Base-by-base conservation (phyloP, 768 basidiomycete genomes). In the Xerocomus brunneocitrinus region DNA sequence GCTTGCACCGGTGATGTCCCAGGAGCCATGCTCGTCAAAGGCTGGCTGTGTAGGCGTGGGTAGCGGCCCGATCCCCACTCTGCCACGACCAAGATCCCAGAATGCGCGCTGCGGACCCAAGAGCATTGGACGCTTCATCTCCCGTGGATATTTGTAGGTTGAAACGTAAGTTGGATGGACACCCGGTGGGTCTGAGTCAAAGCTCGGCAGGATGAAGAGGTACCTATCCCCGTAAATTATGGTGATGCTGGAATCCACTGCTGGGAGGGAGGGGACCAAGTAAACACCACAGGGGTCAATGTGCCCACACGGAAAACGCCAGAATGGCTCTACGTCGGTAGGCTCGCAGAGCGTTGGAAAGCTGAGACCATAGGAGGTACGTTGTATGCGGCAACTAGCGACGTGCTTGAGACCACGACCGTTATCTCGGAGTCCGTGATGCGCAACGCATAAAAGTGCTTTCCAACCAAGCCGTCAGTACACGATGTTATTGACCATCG, bases 71-170 rank as follows among this genome's bases (percentile, higher is more conserved):
- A 54, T 54, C 1, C 49, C 53, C 22, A 58, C 34, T 16, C 50
- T 36, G 8, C 52, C 53, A 25, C 28, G 49, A 14, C 57, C 57
- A 25, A 50, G 52, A 25, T 58, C 57, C 57, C 57, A 58, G 31
- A 58, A 58, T 31, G 57, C 57, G 42, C 57, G 53, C 13, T 58
- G 53, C n/a, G 57, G 53, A 24, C 53, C 53, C 10, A 54, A 35
- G 4, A 54, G 47, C 53, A 51, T 35, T 12, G 47, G 53, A 8
- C 41, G 35, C 25, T 52, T 51, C 36, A 54, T 46, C 25, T 42
- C 34, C 12, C 46, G 47, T 16, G 53, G 53, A 25, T 35, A 51
- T 5, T 35, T 55, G n/a, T 53, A 55, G 8, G 57, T 60, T 16
- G 47, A 50, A 47, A 58, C 47, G 39, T 55, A 58, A 8, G 53